Percentiles rank a stretch among this genome's conserved stretches.
Conservation (phyloP, 257 asterid species). For the Perilla frutescens region DNA sequence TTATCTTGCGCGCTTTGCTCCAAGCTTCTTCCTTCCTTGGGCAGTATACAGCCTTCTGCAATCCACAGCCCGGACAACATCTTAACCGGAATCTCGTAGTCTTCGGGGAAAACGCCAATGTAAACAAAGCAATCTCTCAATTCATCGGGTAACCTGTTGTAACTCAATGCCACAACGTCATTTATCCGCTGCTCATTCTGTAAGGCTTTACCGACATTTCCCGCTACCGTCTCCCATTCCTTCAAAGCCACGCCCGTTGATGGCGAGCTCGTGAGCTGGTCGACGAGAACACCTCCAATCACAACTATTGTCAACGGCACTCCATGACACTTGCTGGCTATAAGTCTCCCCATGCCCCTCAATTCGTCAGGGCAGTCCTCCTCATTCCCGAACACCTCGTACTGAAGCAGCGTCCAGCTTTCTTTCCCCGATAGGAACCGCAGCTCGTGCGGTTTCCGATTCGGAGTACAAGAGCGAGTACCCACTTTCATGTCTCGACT, state of each 20-base stretch:
- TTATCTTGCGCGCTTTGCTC: constrained; percentile 40
- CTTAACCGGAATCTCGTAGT: no score
- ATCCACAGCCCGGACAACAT: constrained; percentile 41
- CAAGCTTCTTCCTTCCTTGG: neutral
- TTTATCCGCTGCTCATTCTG: neutral
- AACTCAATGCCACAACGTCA: no score
- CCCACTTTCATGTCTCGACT: constrained; percentile 40
- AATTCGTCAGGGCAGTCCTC: constrained; percentile 28
- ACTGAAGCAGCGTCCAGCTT: constrained; percentile 41
- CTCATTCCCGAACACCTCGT: constrained; percentile 34
- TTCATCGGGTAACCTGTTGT: no score
- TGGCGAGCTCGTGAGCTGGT: no score
- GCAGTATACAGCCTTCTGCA: constrained; percentile 46
- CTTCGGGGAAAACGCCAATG: no score
- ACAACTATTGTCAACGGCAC: constrained; percentile 43
- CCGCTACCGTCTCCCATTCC: no score
- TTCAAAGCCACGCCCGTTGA: neutral
- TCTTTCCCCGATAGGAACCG: constrained; percentile 11
- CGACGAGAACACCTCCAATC: constrained; percentile 3
- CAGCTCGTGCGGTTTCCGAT: constrained; percentile 27
- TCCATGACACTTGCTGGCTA: constrained; percentile 35
- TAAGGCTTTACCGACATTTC: no score
- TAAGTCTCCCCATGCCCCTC: constrained; percentile 21
- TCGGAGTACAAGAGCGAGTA: constrained; percentile 1
- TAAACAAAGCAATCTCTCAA: no score